phyloP scores from a whole-genome alignment of 2,329 filamentous ascomycete genomes.

The Cladosporium sp. region DNA sequence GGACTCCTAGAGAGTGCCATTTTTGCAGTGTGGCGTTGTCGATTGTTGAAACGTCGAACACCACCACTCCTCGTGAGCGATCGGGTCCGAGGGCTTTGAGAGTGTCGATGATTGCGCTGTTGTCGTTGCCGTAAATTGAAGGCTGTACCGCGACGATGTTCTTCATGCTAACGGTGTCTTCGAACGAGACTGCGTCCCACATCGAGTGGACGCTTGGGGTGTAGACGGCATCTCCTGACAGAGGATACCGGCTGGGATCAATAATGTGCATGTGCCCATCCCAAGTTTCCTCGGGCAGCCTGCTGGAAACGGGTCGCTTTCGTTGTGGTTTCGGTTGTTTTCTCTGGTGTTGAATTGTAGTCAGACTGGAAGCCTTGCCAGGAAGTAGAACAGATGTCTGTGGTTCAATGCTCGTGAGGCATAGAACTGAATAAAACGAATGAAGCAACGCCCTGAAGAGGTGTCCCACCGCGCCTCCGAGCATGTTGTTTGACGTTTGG shows the following conservation, averaged over 20 bases:
- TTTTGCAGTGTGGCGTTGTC: conserved; percentile 19
- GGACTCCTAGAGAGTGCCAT: conserved; percentile 28
- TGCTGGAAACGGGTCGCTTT: neutral
- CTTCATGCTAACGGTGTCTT: conserved; percentile 23
- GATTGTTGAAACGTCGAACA: conserved; percentile 26
- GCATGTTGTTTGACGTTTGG: neutral
- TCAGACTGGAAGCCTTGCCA: neutral
- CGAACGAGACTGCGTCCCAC: conserved; percentile 19
- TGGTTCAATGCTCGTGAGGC: neutral
- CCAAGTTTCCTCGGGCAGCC: conserved; percentile 2
- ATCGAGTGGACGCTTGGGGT: conserved; percentile 6
- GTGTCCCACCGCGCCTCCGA: neutral
- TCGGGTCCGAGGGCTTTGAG: conserved; percentile 21
- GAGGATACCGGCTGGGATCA: conserved; percentile 48
- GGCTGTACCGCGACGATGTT: conserved; percentile 28
- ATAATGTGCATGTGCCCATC: conserved; percentile 57
- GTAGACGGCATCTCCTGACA: conserved; percentile 29
- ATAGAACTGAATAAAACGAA: neutral
- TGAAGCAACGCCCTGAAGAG: neutral
- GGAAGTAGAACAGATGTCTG: neutral
- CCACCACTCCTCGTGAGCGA: conserved; percentile 27
- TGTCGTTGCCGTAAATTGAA: conserved; percentile 32
- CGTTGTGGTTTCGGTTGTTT: neutral
- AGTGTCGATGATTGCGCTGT: conserved; percentile 29
- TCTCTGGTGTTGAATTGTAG: neutral